Base-by-base conservation (phyloP, 805 yeast genomes). In the Spathaspora hagerdaliae region DNA sequence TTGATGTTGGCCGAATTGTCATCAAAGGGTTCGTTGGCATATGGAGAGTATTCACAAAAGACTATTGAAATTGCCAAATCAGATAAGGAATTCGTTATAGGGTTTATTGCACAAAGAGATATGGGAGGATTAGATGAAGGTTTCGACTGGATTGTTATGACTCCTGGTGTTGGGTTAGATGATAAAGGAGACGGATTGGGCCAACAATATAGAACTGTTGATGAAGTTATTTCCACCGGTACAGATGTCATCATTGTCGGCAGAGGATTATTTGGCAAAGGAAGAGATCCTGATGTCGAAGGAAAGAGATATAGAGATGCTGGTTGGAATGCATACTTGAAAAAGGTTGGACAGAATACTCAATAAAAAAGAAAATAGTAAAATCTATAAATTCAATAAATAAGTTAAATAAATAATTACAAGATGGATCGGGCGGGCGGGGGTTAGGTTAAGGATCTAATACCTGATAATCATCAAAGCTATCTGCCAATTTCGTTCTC, bases 101-200 rank as follows among this genome's bases (percentile, higher is more conserved):
- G 99, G 0, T 94, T 92, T 64, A 94, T 94, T 67, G 97, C 99
- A 0, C 97, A 90, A 63, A 78, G 79, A 59, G 83, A 83, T 47
- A 87, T 91, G 87, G 90, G 90, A 27, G 91, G 90, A 12, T 75
- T 77, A 38, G 83, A 78, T 2, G 94, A 83, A 56, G 94, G 92
- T 1, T 91, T 86, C 58, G 99, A 94, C 68, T 94, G 97, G 97
- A 68, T 94, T 36, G 81, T 91, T 47, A 84, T 94, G 94, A 92
- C 99, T 0, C 99, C 99, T 0, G 99, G 99, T 50, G 99, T 94
- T 35, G 98, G 98, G 2, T 76, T 94, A 43, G 99, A 92, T 61
- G 98, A 92, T 61, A 94, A 85, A 64, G 97, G 98, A 12, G 99
- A 94, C 63, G 81, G 84, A 1, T 75, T 94, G 50, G 99, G 99